Evolutionary conservation across 2,329 filamentous ascomycete species (phyloP), one percentile per base, ranked within the genome.

Genomic region (Fusarium anguioides): DNA sequence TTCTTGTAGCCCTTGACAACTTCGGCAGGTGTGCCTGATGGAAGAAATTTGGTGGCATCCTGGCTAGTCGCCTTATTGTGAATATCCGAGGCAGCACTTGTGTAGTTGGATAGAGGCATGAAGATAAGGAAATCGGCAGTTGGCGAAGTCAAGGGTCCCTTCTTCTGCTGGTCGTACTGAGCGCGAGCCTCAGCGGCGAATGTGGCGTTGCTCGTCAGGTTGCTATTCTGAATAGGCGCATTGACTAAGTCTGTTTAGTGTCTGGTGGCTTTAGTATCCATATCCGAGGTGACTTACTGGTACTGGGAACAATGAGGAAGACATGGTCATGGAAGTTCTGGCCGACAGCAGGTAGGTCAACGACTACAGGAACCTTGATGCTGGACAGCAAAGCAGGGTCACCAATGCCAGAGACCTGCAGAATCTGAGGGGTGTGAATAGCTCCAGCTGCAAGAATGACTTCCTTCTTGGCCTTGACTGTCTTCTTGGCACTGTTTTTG

Each of bases 381-480:
- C 64, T 63, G 1, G 73, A 49, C 8, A 87, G 69, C 2, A 80
- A 65, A 4, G 72, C 67, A 14, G 70, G 65, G 7, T 77, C 74
- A 0, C 84, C 84, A 9, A 86, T 78, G 2, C 84, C 84, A n/a
- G 82, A 85, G 4, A 83, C 74, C 64, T 85, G 80, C 1, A 86
- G 76, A 6, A 86, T 72, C 45, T 83, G 79, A 31, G 76, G 82
- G 18, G 74, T 83, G 65, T 79, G 75, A 8, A 79, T 35, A 3
- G 77, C 73, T 3, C 82, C 82, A 5, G 81, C 80, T 1, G 79
- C 76, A 6, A 83, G 54, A 15, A 84, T 74, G 6, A 81, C 78
- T 44, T 83, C 81, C 40, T 77, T 79, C 11, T 47, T 68, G 2
- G 64, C 72, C 10, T 45, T 46, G 4, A 68, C 50, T 3, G 54